Conservation (phyloP, 1,284 basidiomycete species). For the Salmacisia buchloeana region DNA sequence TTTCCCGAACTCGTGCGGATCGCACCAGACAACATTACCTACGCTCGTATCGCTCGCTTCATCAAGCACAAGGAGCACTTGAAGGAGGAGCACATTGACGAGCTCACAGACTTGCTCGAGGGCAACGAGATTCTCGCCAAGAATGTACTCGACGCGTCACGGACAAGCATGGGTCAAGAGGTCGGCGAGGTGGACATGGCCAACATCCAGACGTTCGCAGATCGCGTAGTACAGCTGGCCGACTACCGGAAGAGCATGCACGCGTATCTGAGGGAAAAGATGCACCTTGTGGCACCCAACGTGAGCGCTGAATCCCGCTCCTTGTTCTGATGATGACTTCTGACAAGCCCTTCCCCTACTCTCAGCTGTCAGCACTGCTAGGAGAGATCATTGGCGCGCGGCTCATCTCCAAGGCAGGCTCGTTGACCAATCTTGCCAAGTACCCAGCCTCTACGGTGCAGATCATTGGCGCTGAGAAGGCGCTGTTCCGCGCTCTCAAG, state of each 20-base stretch:
- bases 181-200: slow-evolving; percentile 90
- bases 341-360: no score
- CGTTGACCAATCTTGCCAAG: slow-evolving; percentile 86
- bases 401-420: slow-evolving; percentile 93
- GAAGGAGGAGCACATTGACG: slow-evolving; percentile 67
- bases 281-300: slow-evolving; percentile 96
- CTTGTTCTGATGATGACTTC: no score
- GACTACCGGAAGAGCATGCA: slow-evolving; percentile 88
- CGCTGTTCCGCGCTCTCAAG: slow-evolving; percentile 93
- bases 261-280: slow-evolving; percentile 90
- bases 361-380: slow-evolving; percentile 66
- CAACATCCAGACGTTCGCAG: slow-evolving; percentile 89
- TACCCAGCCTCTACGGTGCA: slow-evolving; percentile 97
- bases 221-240: slow-evolving; percentile 93
- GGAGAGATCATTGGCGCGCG: slow-evolving; percentile 95
- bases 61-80: slow-evolving; percentile 75
- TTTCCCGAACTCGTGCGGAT: slow-evolving; percentile 99
- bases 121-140: slow-evolving; percentile 81
- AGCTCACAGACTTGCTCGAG: slow-evolving; percentile 64
- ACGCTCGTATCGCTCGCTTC: slow-evolving; percentile 78
- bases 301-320: slow-evolving; percentile 55
- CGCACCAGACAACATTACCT: slow-evolving; percentile 91
- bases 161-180: slow-evolving; percentile 96
- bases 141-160: slow-evolving; percentile 91
- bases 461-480: slow-evolving; percentile 97